Evolutionary conservation across 2,329 filamentous ascomycete genomes (phyloP), one percentile per base, ranked within the genome.

Genomic region (Botrytis paeoniae): DNA sequence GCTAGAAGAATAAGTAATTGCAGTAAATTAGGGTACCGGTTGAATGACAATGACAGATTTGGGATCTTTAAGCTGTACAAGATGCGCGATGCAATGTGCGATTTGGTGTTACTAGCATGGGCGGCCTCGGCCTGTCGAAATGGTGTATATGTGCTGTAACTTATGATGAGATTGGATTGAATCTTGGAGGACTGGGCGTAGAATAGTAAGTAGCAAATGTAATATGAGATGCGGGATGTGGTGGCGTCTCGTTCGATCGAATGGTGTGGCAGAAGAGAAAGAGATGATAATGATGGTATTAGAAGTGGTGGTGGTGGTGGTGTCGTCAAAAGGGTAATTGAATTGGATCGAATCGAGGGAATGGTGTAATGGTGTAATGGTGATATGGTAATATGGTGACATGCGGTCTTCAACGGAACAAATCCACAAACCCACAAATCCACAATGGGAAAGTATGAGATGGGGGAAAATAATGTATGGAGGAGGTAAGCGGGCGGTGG

Each of bases 51-150:
- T 59, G 51, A 37, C 29, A 45, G 43, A 59, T 48, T 68, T 72
- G 20, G 61, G 48, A 57, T 29, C 54, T 32, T 62, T 41, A 25
- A 72, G 70, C 63, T 54, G 70, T 61, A 61, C 62, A 72, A 69
- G 70, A 72, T 72, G 70, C 60, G 54, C 63, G n/a, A 72, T 69
- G 35, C 54, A n/a, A 61, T 69, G 35, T 69, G 51, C 63, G 70
- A 68, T 69, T 72, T 48, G 18, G 70, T 69, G 63, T 66, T 61
- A 69, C 70, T 43, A 22, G 18, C 25, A 72, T 51, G 63, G 43
- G 51, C 70, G 70, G 37, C 70, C 70, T 72, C 70, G 41, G 61
- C 69, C 57, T 51, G 29, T 35, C 32, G 25, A 65, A 71, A 48
- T 25, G 59, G 59, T 71, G 32, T 65, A 32, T 64, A n/a, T 65